Percentiles rank a stretch among this genome's conserved stretches.
These are phyloP conservation scores for Penicillium sp. DNA, from an alignment of 2,329 filamentous ascomycete species.

Conservation along the genomic window DNA sequence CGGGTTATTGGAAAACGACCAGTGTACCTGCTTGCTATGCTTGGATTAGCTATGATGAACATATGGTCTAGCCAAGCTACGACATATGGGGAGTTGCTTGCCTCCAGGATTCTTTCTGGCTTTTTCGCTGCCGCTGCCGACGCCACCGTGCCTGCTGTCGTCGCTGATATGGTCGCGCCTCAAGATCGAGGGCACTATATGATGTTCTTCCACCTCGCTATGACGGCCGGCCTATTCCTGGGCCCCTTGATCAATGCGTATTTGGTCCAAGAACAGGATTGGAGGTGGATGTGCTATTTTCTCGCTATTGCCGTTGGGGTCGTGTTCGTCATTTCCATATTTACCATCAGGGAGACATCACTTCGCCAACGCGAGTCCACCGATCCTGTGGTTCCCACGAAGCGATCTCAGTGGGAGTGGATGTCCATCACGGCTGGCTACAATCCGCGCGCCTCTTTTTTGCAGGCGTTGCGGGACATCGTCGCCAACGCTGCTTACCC, in stretches of 20 bases:
- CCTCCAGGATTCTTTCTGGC: constrained; percentile 30
- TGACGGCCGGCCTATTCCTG: constrained; percentile 40
- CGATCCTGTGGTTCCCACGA: background rate
- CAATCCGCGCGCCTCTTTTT: constrained; percentile 27
- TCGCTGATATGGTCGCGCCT: constrained; percentile 38
- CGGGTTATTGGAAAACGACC: constrained; percentile 38
- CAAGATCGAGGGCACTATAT: constrained; percentile 39
- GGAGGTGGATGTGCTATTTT: constrained; percentile 33
- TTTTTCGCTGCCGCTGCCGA: constrained; percentile 35
- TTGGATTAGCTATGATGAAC: constrained; percentile 35
- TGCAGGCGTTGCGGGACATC: constrained; percentile 25
- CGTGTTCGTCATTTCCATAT: constrained; percentile 19
- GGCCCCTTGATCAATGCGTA: constrained; percentile 38
- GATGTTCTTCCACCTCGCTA: constrained; percentile 42
- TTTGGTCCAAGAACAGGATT: constrained; percentile 23
- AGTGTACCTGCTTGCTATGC: constrained; percentile 38
- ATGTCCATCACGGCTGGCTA: constrained; percentile 26
- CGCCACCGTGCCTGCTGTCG: constrained; percentile 39
- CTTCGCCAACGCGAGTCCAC: constrained; percentile 8
- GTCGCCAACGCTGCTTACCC: constrained; percentile 26
- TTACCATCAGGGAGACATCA: constrained; percentile 27
- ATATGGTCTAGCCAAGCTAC: constrained; percentile 36
- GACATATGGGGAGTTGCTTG: constrained; percentile 27
- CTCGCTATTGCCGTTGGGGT: constrained; percentile 24
- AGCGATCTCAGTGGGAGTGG: constrained; percentile 19